Evolutionary conservation across 2,329 filamentous ascomycete species (phyloP).

Genomic region (Fusarium solani-melongenae): DNA sequence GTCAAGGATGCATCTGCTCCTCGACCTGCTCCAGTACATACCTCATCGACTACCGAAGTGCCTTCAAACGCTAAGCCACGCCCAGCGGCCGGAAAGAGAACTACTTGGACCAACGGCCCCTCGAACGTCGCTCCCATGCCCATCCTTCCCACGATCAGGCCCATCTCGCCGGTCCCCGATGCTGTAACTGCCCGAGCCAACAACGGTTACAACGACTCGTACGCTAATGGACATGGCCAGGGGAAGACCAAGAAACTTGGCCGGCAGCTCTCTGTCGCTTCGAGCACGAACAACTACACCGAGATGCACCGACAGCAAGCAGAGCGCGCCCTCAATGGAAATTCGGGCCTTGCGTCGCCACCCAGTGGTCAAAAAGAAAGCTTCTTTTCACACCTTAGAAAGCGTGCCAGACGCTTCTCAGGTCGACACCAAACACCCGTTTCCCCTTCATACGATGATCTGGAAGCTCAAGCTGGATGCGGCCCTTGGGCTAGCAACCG

Average conservation of each 20-base stretch:
- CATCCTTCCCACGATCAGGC: constrained; percentile 92
- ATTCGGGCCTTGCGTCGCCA: constrained; percentile 79
- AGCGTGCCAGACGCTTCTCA: constrained; percentile 91
- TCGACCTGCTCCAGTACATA: constrained; percentile 58
- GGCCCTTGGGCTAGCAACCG: constrained; percentile 88
- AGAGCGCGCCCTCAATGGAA: constrained; percentile 88
- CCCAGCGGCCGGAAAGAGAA: constrained; percentile 77
- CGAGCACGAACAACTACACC: constrained; percentile 91
- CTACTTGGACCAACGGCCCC: constrained; percentile 90
- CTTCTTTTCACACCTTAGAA: constrained; percentile 97
- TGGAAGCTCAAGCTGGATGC: constrained; percentile 93
- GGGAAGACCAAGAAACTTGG: constrained; percentile 92
- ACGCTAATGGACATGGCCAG: constrained; percentile 56
- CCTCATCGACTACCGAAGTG: constrained; percentile 54
- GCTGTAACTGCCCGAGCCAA: constrained; percentile 90
- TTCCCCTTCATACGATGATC: constrained; percentile 83
- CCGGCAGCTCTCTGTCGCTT: constrained; percentile 90
- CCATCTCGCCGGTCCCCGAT: constrained; percentile 96
- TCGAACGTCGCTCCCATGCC: constrained; percentile 90
- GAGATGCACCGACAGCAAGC: constrained; percentile 92
- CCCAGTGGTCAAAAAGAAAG: constrained; percentile 88
- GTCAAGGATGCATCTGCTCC: constrained; percentile 60
- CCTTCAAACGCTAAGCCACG: constrained; percentile 48
- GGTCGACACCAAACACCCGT: constrained; percentile 87
- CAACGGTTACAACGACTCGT: constrained; percentile 66